Percentiles rank a stretch among this genome's conserved stretches.
Evolutionary conservation across 2,329 filamentous ascomycete species (phyloP).

Genomic region (Sordariomycetes sp.): DNA sequence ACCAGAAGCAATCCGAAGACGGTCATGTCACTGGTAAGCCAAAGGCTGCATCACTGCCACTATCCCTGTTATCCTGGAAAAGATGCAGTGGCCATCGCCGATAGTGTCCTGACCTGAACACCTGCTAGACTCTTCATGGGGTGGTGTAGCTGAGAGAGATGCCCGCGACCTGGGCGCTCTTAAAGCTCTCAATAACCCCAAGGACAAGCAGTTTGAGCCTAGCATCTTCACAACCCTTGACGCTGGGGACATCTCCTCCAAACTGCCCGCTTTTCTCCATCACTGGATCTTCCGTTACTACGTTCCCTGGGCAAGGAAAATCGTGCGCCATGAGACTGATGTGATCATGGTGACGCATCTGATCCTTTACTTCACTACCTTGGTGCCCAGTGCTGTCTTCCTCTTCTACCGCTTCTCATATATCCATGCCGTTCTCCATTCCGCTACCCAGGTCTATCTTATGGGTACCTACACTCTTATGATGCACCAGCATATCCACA

Average conservation of each 20-base stretch:
- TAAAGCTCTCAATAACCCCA: conserved; percentile 28
- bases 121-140: background rate
- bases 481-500: conserved; percentile 80
- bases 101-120: background rate
- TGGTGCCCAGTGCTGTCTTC: conserved; percentile 55
- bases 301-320: conserved; percentile 36
- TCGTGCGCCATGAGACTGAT: conserved; percentile 59
- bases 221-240: conserved; percentile 32
- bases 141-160: conserved; percentile 10
- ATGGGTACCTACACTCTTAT: conserved; percentile 68
- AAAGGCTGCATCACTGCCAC: background rate
- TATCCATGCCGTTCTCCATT: conserved; percentile 56
- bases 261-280: conserved; percentile 27
- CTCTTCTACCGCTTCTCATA: conserved; percentile 59
- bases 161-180: conserved; percentile 22
- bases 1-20: background rate
- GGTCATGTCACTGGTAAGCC: background rate
- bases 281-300: conserved; percentile 48
- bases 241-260: conserved; percentile 19
- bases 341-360: conserved; percentile 72
- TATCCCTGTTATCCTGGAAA: background rate
- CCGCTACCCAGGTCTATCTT: conserved; percentile 55
- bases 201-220: conserved; percentile 29
- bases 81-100: background rate
- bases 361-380: conserved; percentile 58